Conservation (phyloP, 2,329 filamentous ascomycete genomes). For the Penicillium sp. region DNA sequence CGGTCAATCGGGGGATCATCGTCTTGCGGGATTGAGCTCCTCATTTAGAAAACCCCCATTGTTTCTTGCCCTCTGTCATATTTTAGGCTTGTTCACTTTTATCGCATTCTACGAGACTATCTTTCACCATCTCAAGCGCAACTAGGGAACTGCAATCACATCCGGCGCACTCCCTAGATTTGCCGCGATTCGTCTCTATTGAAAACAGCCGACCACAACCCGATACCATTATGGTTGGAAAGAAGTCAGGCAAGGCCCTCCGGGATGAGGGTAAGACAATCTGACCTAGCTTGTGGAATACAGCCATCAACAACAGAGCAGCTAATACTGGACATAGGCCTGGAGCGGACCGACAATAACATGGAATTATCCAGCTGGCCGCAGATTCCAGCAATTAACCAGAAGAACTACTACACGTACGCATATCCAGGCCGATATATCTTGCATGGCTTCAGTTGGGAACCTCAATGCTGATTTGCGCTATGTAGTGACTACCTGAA, state of each 20-base stretch:
- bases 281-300: not conserved
- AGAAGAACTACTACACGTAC: constrained; percentile 99
- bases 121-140: not conserved
- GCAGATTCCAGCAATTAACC: constrained; percentile 88
- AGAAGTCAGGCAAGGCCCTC: constrained; percentile 62
- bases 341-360: constrained; percentile 96
- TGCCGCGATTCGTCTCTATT: constrained; percentile 7
- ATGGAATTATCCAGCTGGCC: constrained; percentile 96
- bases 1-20: constrained; percentile 24
- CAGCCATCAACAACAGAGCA: constrained; percentile 5
- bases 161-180: constrained; percentile 17
- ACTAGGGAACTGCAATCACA: not conserved
- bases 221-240: constrained; percentile 57
- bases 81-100: not conserved
- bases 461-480: constrained; percentile 12
- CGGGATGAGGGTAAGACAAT: constrained; percentile 54
- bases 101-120: not conserved
- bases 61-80: not conserved
- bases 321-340: constrained; percentile 55
- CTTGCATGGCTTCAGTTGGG: not conserved
- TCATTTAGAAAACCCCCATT: constrained; percentile 8
- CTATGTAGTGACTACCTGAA: constrained; percentile 84
- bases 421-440: constrained; percentile 30
- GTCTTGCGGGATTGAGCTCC: constrained; percentile 10
- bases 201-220: not conserved